Base-by-base conservation (phyloP, 140 eudicot species). In the Cichorium intybus region DNA sequence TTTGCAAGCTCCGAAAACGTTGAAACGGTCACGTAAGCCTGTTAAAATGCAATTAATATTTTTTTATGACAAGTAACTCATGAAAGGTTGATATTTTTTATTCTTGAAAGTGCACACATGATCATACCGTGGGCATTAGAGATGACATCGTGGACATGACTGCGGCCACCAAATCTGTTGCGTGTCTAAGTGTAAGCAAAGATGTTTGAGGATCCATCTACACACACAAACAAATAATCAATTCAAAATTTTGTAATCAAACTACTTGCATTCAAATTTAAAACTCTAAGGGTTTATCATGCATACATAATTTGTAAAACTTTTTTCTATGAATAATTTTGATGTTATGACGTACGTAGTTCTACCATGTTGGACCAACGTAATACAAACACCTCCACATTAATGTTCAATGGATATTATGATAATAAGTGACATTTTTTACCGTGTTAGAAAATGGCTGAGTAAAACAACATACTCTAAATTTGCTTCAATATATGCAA, bases 141-240 rank as follows among this genome's bases (percentile, higher is more conserved):
- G 50, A 50, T 31, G 83, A 35, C 17, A 67, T 7, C 65, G 37
- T 78, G 48, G 72, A 58, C 58, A 62, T 72, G 61, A 79, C 28
- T 0, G 82, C 71, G 56, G 71, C 70, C 28, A 80, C 82, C 57
- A 83, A 11, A 69, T 85, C 84, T 50, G 88, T 71, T 56, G 95
- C 97, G 21, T 74, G 78, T 20, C 76, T 52, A 53, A 89, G 71
- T 6, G 78, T 74, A 35, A 75, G 15, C 1, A 66, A 66, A 63
- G 74, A 69, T 57, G 75, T 45, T 56, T 78, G 79, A 31, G 79
- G 67, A 56, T 82, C 84, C 64, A 77, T 83, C 96, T 88, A 75
- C 54, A 72, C 57, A 74, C 17, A 46, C 7, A 46, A 18, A 75
- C 22, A 46, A 4, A 31, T 64, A 24, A 21, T 43, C 2, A 43